Evolutionary conservation across 2,329 filamentous ascomycete genomes (phyloP).

Genomic region (Berkeleyomyces rouxiae): DNA sequence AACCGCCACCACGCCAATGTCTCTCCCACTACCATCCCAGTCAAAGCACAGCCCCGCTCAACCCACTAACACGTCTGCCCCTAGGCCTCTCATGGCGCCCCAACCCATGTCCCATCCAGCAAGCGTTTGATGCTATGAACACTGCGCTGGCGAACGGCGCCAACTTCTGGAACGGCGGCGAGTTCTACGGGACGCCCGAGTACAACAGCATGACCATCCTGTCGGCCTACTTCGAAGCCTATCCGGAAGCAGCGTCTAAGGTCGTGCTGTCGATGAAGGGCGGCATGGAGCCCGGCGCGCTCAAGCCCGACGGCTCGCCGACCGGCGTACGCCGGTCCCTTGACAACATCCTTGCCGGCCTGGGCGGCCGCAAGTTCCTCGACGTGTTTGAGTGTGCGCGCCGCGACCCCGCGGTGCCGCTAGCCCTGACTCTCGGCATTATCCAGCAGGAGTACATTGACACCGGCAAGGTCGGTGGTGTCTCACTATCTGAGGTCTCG

Average conservation of each 20-base stretch:
- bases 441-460: slow-evolving; percentile 34
- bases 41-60: too few species aligned
- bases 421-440: slow-evolving; percentile 27
- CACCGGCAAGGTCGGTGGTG: slow-evolving; percentile 33
- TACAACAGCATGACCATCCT: slow-evolving; percentile 43
- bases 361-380: slow-evolving; percentile 40
- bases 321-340: slow-evolving; percentile 39
- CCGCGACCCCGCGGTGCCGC: slow-evolving; percentile 32
- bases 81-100: slow-evolving; percentile 29
- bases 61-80: background rate
- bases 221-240: slow-evolving; percentile 43
- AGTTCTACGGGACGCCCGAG: slow-evolving; percentile 45
- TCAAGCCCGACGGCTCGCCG: slow-evolving; percentile 33
- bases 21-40: background rate
- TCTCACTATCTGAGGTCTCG: slow-evolving; percentile 35
- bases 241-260: slow-evolving; percentile 46
- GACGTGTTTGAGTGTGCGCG: slow-evolving; percentile 45
- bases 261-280: slow-evolving; percentile 49
- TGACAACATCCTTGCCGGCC: slow-evolving; percentile 35
- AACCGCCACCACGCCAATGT: background rate
- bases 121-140: slow-evolving; percentile 38
- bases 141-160: slow-evolving; percentile 30
- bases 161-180: slow-evolving; percentile 44
- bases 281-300: slow-evolving; percentile 23
- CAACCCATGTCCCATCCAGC: slow-evolving; percentile 26